Percentiles rank a stretch among this genome's conserved stretches.
phyloP scores from a whole-genome alignment of 1,284 basidiomycete species.

The Ganoderma lucidum region DNA sequence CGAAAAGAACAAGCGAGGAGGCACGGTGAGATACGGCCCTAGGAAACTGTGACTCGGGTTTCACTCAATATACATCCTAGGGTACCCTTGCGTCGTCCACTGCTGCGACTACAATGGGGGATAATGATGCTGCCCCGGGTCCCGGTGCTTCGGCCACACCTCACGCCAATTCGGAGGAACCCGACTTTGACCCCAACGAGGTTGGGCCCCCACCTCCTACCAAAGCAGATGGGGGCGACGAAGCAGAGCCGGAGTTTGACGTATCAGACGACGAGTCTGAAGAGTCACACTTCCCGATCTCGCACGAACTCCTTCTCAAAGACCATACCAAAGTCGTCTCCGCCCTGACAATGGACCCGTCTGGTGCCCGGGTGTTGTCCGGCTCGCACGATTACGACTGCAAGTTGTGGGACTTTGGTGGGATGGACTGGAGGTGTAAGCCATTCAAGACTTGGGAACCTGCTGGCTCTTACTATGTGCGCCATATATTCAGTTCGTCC shows the following conservation, averaged over 20 bases:
- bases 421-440: constrained; percentile 89
- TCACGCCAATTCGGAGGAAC: constrained; percentile 29
- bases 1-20: constrained; percentile 75
- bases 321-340: constrained; percentile 97
- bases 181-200: constrained; percentile 48
- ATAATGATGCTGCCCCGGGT: constrained; percentile 14
- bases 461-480: constrained; percentile 90
- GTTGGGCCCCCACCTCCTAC: constrained; percentile 40
- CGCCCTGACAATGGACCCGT: constrained; percentile 90
- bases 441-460: constrained; percentile 98
- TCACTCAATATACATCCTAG: constrained; percentile 12
- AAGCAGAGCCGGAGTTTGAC: constrained; percentile 72
- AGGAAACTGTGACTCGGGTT: neutral
- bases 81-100: constrained; percentile 20
- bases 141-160: constrained; percentile 15
- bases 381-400: constrained; percentile 97
- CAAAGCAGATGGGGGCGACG: constrained; percentile 16
- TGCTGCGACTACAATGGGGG: constrained; percentile 13
- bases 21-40: constrained; percentile 40
- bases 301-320: constrained; percentile 90
- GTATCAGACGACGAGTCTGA: constrained; percentile 57
- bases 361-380: constrained; percentile 90
- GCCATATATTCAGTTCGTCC: constrained; percentile 41
- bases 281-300: constrained; percentile 73
- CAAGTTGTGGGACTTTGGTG: constrained; percentile 99